These are phyloP conservation scores for Phytopythium montanum DNA, from an alignment of 352 stramenopile genomes.

Conservation along the genomic window DNA sequence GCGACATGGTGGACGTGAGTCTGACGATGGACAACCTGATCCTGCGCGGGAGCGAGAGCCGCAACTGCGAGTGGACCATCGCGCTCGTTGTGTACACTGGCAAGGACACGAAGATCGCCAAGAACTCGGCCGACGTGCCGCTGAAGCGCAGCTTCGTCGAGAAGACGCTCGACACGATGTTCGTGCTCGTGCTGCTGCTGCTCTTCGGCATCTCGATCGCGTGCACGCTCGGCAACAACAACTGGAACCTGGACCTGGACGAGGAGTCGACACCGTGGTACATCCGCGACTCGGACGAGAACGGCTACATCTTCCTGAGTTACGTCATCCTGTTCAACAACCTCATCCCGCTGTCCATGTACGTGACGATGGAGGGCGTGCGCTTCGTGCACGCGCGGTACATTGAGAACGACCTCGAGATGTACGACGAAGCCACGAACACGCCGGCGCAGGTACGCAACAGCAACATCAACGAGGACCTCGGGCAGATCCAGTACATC, in stretches of 20 bases:
- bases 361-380: slow-evolving; percentile 89
- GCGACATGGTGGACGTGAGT: slow-evolving; percentile 42
- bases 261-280: slow-evolving; percentile 61
- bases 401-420: slow-evolving; percentile 83
- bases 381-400: slow-evolving; percentile 83
- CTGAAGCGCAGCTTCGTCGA: slow-evolving; percentile 86
- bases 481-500: slow-evolving; percentile 90
- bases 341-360: slow-evolving; percentile 86
- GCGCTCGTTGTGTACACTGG: slow-evolving; percentile 85
- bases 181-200: slow-evolving; percentile 82
- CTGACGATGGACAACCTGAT: slow-evolving; percentile 88
- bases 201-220: slow-evolving; percentile 83
- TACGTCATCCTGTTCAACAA: slow-evolving; percentile 91
- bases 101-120: slow-evolving; percentile 78
- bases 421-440: slow-evolving; percentile 72
- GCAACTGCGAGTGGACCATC: slow-evolving; percentile 84
- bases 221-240: slow-evolving; percentile 81
- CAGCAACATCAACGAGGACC: slow-evolving; percentile 88
- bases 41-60: slow-evolving; percentile 78
- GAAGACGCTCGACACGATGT: slow-evolving; percentile 86
- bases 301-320: slow-evolving; percentile 88
- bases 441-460: slow-evolving; percentile 81
- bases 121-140: slow-evolving; percentile 80
- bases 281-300: slow-evolving; percentile 46
- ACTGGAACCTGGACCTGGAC: slow-evolving; percentile 72